A percentile compares a stretch with the other conserved stretches of the same genome.
Conservation (phyloP, 176 grass and related monocot genomes). For the Avena insularis region DNA sequence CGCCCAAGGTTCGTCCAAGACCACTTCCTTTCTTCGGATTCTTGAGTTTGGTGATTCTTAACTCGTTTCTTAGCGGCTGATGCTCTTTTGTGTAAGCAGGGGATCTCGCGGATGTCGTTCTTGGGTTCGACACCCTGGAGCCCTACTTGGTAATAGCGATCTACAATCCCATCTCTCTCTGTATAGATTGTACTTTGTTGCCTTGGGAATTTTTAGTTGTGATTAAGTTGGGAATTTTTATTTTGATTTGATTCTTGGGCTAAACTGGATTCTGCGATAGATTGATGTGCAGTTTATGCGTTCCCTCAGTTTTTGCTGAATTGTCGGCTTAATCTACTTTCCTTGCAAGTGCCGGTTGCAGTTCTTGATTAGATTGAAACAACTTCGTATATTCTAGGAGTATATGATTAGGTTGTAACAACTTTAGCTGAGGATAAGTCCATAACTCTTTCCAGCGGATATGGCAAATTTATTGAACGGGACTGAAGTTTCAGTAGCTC, state of each 20-base stretch:
- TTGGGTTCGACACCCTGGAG: constrained; percentile 86
- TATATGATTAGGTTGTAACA: constrained; percentile 7
- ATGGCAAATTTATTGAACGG: not conserved
- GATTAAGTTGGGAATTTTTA: not conserved
- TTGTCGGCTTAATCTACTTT: constrained; percentile 5
- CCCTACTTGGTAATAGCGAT: constrained; percentile 71
- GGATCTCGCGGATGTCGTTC: constrained; percentile 75
- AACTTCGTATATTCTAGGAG: not conserved
- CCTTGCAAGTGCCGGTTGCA: not conserved
- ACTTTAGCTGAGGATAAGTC: not conserved
- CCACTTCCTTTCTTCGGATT: constrained; percentile 12
- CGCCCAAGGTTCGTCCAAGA: constrained; percentile 53
- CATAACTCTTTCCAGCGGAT: not conserved
- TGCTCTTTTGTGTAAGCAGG: constrained; percentile 43
- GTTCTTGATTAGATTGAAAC: constrained; percentile 5
- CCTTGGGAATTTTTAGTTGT: not conserved
- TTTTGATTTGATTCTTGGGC: not conserved
- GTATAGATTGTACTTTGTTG: not conserved
- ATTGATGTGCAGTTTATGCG: not conserved
- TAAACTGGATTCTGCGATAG: not conserved
- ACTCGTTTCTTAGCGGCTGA: constrained; percentile 9
- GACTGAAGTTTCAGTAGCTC: not conserved
- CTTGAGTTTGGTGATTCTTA: not conserved
- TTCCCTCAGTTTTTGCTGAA: not conserved
- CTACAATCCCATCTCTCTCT: not conserved